A percentile compares a stretch with the other conserved stretches of the same genome.
phyloP scores from a whole-genome alignment of 2,329 filamentous ascomycete species.

The Knoxdaviesia capensis region DNA sequence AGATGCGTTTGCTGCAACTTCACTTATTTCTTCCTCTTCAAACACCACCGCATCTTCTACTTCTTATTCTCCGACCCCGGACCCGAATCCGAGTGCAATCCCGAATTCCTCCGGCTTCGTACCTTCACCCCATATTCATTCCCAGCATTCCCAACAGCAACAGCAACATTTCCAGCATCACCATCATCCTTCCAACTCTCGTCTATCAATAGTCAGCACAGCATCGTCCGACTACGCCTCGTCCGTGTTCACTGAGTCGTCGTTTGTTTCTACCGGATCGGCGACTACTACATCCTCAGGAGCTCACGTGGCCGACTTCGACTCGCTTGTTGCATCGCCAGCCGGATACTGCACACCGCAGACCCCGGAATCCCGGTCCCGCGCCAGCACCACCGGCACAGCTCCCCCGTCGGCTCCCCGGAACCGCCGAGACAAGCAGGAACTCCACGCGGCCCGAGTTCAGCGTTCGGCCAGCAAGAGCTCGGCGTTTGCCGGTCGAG shows the following conservation, averaged over 20 bases:
- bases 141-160: background rate
- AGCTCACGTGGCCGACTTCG: too few relatives aligned
- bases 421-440: constrained; percentile 17
- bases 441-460: constrained; percentile 26
- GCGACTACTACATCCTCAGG: too few relatives aligned
- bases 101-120: too few relatives aligned
- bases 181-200: constrained; percentile 6
- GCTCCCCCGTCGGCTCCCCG: constrained; percentile 6
- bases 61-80: constrained; percentile 1
- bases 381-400: constrained; percentile 6
- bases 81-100: background rate
- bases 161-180: constrained; percentile 10
- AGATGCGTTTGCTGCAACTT: background rate
- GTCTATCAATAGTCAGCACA: constrained; percentile 7
- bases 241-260: too few relatives aligned
- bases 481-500: constrained; percentile 10
- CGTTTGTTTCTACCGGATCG: too few relatives aligned
- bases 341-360: too few relatives aligned
- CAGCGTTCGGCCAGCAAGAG: constrained; percentile 21
- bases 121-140: too few relatives aligned
- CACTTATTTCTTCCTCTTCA: constrained; percentile 2
- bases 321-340: too few relatives aligned
- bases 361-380: constrained; percentile 7
- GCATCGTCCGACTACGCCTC: constrained; percentile 6
- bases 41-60: constrained; percentile 1